Base-by-base conservation (phyloP, 139 green algal species). In the Chlorella sp. region DNA sequence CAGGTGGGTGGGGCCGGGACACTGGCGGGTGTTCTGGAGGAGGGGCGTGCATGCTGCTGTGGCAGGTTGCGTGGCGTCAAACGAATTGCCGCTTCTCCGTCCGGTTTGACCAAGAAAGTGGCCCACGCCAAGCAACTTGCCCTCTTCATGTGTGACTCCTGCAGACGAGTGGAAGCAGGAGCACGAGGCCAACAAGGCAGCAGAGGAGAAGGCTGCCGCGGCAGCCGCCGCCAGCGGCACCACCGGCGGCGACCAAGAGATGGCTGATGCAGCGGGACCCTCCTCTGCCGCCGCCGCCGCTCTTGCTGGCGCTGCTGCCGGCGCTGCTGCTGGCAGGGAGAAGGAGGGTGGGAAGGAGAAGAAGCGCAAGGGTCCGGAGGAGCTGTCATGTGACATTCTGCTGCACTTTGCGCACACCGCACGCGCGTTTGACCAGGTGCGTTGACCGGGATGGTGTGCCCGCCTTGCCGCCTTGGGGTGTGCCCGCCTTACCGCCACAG, bases 341-440 rank as follows among this genome's bases (percentile, higher is more conserved):
- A 76, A 76, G 34, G 82, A 76, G 2, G 75, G 64, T 21, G 53
- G 53, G 77, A 83, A 66, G 61, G 89, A 68, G 37, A 91, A 91
- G 81, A 89, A 88, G 79, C 93, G 94, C 64, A 96, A 95, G 85
- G 88, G 92, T 0, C 91, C 89, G 0, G 93, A 97, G 83, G 96
- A 97, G 83, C 92, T 97, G 32, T 88, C 93, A 0, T 91, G 92
- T 71, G 96, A 98, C 53, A 95, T 96, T 32, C 88, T 98, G 85
- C 86, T 94, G 80, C 95, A 98, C 89, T 95, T 97, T 68, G 86
- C 95, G 53, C 81, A 92, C 36, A 94, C 95, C 0, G 90, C 96
- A 3, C 94, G 96, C 71, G 94, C 88, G 28, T 97, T 97, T 89
- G 95, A 96, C 84, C 90, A 94, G 93, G 85, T 83, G 85, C 42